Base-by-base conservation (phyloP, 1,284 basidiomycete genomes). In the Testicularia cyperi region DNA sequence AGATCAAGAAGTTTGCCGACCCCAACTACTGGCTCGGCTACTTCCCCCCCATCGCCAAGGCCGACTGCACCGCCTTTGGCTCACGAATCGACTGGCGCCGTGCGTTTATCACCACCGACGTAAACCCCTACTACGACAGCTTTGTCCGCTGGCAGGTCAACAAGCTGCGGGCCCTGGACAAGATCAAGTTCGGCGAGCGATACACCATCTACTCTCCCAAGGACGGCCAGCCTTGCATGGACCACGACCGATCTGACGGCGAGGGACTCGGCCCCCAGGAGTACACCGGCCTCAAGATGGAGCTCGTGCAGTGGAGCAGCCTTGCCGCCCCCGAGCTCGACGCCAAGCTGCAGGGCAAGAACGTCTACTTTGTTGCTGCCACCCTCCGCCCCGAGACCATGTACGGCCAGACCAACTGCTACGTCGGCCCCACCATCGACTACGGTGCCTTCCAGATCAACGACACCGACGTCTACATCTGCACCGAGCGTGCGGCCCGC, bases 181-280 rank as follows among this genome's bases (percentile, higher is more conserved):
- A 70, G 57, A 64, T 72, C 64, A 70, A 95, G 80, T 99, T 97
- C 74, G 95, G 95, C 40, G 90, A 97, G 80, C 87, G 95, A 33
- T 95, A 97, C 79, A 99, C 95, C 29, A 91, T 99, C 77, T 98
- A 95, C 82, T 94, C 90, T 68, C 91, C 91, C n/a, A 97, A 97
- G 78, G 95, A 99, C 72, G 92, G 91, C 8, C 95, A 98, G 77
- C 94, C 95, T 1, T 98, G 95, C 77, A 98, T 99, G 95, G 95
- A 99, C 80, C 95, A 99, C 80, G 95, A 99, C 78, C 88, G 95
- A 58, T 84, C 86, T 45, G 90, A 91, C 61, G 95, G 95, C 36
- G 95, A 99, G 79, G 92, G 88, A 41, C 81, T 95, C 46, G 90
- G 90, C 14, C 94, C 95, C 6, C 92, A 95, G 74, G 94, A 98